These are phyloP conservation scores for Fomitopsis schrenkii DNA, from an alignment of 1,284 basidiomycete species.

Conservation along the genomic window DNA sequence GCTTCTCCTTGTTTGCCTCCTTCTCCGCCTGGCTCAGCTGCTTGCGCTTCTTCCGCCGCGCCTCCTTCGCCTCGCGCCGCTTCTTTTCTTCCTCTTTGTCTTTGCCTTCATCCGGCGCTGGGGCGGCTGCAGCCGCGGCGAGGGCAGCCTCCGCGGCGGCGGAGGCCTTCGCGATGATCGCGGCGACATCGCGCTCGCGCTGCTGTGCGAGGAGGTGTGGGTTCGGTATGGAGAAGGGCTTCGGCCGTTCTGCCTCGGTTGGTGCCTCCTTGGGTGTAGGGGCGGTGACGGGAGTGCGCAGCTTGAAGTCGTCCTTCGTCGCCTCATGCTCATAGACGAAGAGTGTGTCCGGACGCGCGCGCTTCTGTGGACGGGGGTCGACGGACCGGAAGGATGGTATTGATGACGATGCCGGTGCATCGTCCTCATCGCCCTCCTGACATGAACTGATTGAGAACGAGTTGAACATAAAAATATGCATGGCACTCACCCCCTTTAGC, in stretches of 20 bases:
- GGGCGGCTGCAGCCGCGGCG: not conserved
- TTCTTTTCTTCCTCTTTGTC: conserved; percentile 17
- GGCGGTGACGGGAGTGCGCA: not conserved
- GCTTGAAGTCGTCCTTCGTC: not conserved
- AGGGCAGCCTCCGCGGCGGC: conserved; percentile 34
- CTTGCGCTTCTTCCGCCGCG: conserved; percentile 31
- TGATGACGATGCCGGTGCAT: conserved; percentile 3
- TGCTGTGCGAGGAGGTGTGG: not conserved
- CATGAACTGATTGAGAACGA: not conserved
- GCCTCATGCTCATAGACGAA: conserved; percentile 3
- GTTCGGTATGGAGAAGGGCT: not conserved
- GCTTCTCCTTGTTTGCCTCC: conserved; percentile 77
- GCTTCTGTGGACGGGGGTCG: conserved; percentile 29
- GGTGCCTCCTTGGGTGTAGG: not conserved
- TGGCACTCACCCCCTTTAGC: conserved; percentile 37
- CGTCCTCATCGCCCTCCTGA: conserved; percentile 21
- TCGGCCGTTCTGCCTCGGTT: conserved; percentile 5
- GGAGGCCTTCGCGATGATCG: conserved; percentile 26
- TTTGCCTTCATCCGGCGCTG: not conserved
- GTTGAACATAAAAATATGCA: not conserved
- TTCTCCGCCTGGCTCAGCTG: conserved; percentile 51
- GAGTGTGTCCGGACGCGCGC: conserved; percentile 18
- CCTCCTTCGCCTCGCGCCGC: conserved; percentile 26
- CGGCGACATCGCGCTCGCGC: conserved; percentile 4
- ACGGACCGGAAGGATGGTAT: conserved; percentile 1